Evolutionary conservation across 208 protist genomes (phyloP).

Genomic region (Acanthamoeba triangularis): DNA sequence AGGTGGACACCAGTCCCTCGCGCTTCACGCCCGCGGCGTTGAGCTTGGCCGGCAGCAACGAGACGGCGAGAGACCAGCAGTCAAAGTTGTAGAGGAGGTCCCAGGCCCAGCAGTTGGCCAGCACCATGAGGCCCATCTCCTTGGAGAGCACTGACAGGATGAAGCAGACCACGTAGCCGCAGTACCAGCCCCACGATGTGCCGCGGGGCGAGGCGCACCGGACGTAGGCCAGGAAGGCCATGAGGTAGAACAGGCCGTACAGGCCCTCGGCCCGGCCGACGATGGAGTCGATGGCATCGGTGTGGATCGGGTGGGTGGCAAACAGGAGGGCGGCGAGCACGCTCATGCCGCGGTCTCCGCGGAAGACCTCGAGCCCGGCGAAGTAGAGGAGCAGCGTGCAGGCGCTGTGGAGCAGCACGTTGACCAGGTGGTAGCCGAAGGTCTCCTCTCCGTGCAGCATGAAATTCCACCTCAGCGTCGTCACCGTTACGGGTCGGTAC

Average conservation of each 20-base stretch:
- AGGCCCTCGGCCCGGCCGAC: slow-evolving; percentile 92
- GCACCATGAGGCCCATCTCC: slow-evolving; percentile 92
- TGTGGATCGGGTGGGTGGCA: slow-evolving; percentile 93
- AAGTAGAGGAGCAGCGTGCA: slow-evolving; percentile 34
- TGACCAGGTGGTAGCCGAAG: slow-evolving; percentile 74
- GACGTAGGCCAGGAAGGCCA: slow-evolving; percentile 85
- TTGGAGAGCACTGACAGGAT: slow-evolving; percentile 88
- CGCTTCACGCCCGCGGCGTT: neutral
- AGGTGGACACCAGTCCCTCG: neutral
- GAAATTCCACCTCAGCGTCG: slow-evolving; percentile 50
- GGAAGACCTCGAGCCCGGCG: neutral
- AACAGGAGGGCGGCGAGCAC: slow-evolving; percentile 89
- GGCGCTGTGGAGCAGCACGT: slow-evolving; percentile 63
- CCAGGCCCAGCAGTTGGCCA: slow-evolving; percentile 89
- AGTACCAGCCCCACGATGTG: slow-evolving; percentile 1
- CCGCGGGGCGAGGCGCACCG: neutral
- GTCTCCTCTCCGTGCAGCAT: slow-evolving; percentile 22
- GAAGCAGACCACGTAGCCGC: slow-evolving; percentile 8
- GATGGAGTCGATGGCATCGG: slow-evolving; percentile 93
- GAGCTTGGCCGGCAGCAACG: slow-evolving; percentile 74
- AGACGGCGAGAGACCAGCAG: slow-evolving; percentile 70
- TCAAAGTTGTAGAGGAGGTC: slow-evolving; percentile 78
- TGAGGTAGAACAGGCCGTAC: slow-evolving; percentile 89
- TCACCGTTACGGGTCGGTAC: slow-evolving; percentile 62
- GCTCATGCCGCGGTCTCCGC: neutral